phyloP scores from a whole-genome alignment of 768 basidiomycete species.

The Mycena maculata region DNA sequence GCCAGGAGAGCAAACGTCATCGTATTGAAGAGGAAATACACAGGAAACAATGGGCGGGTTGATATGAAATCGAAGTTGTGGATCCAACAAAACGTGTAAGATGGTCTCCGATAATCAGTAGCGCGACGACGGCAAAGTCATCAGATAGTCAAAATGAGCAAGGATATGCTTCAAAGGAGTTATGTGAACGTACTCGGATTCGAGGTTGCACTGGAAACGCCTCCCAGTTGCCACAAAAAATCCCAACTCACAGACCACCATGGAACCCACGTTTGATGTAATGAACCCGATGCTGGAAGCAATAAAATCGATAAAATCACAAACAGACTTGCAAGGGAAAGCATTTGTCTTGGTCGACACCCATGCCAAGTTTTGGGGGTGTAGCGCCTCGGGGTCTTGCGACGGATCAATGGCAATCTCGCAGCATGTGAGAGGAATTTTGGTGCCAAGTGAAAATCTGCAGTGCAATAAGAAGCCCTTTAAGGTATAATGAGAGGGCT shows the following conservation, averaged over 20 bases:
- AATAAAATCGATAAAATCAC: conserved; percentile 22
- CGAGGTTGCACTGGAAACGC: neutral
- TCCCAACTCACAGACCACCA: neutral
- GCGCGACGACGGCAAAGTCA: neutral
- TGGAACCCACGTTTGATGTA: neutral
- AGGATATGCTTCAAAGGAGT: neutral
- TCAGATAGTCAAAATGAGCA: too few species aligned
- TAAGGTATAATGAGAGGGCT: too few species aligned
- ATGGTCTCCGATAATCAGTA: neutral
- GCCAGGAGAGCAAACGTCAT: too few species aligned
- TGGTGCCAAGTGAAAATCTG: too few species aligned
- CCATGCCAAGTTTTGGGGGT: too few species aligned
- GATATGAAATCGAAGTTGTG: neutral
- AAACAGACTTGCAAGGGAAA: too few species aligned
- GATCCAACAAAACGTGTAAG: neutral
- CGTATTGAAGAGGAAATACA: conserved; percentile 8
- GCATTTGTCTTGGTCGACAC: too few species aligned
- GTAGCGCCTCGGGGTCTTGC: too few species aligned
- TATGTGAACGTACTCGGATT: neutral
- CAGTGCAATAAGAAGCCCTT: too few species aligned
- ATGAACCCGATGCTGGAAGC: neutral
- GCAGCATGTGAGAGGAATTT: too few species aligned
- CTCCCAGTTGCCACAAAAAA: neutral
- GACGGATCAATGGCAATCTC: too few species aligned
- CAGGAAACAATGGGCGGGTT: neutral